phyloP scores from a whole-genome alignment of 257 asterid species.

The Solanum chiquidenum region DNA sequence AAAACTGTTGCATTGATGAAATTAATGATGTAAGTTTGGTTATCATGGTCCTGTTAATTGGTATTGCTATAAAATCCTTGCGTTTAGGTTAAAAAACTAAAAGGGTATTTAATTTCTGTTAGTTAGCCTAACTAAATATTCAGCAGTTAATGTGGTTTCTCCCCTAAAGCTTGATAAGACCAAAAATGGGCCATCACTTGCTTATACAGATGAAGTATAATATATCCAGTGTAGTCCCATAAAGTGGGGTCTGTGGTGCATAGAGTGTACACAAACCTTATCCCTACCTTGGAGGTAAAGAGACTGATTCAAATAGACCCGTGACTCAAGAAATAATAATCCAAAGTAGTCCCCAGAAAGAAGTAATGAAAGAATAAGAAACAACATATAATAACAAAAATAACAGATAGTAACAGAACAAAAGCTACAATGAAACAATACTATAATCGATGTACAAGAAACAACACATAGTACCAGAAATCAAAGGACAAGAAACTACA shows the following conservation, averaged over 20 bases:
- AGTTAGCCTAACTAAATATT: neutral
- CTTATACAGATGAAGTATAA: neutral
- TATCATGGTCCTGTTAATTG: neutral
- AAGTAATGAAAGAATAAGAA: neutral
- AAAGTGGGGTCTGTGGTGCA: too few species aligned
- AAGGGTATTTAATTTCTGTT: neutral
- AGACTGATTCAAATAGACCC: neutral
- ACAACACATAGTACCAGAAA: too few species aligned
- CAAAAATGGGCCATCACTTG: neutral
- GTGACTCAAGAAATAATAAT: too few species aligned
- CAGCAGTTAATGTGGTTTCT: neutral
- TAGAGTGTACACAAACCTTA: too few species aligned
- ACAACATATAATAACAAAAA: neutral
- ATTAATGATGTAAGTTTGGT: conserved; percentile 39
- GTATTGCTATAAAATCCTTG: neutral
- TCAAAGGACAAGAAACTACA: neutral
- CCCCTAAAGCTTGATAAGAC: neutral
- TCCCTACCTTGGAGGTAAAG: neutral
- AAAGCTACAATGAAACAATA: neutral
- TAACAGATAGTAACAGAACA: too few species aligned
- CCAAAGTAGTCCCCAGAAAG: too few species aligned
- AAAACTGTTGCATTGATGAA: conserved; percentile 41
- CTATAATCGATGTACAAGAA: neutral
- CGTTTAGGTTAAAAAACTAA: neutral
- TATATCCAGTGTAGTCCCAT: neutral